Evolutionary conservation across 495 filamentous ascomycete species (phyloP).

Genomic region (Hypomontagnella monticulosa): DNA sequence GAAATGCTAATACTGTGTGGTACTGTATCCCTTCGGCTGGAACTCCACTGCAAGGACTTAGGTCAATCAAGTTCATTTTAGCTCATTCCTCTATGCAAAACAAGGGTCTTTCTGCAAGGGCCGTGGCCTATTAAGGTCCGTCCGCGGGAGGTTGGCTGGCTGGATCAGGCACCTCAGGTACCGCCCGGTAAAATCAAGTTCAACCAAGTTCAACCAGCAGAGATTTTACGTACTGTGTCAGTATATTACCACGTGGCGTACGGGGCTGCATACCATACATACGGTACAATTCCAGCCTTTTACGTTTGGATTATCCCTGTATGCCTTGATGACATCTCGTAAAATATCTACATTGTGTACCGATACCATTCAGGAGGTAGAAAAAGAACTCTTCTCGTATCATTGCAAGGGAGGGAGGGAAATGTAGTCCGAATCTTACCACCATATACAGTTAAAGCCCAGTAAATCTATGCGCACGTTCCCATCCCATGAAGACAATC

Average conservation of each 20-base stretch:
- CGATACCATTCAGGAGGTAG: too few relatives aligned
- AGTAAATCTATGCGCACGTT: too few relatives aligned
- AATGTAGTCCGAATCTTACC: too few relatives aligned
- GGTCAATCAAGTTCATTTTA: slow-evolving; percentile 34
- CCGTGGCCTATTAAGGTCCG: slow-evolving; percentile 20
- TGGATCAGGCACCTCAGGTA: slow-evolving; percentile 28
- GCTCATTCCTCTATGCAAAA: slow-evolving; percentile 29
- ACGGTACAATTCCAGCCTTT: slow-evolving; percentile 12
- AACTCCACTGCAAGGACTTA: slow-evolving; percentile 21
- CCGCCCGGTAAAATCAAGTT: slow-evolving; percentile 18
- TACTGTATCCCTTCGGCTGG: slow-evolving; percentile 36
- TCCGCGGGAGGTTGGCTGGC: slow-evolving; percentile 21
- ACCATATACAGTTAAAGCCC: too few relatives aligned
- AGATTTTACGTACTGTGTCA: slow-evolving; percentile 29
- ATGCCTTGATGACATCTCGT: background rate
- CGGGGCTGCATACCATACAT: slow-evolving; percentile 12
- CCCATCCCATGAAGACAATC: too few relatives aligned
- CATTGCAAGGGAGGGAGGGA: too few relatives aligned
- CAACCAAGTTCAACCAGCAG: too few relatives aligned
- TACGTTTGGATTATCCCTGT: slow-evolving; percentile 4
- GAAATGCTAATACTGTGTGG: slow-evolving; percentile 30
- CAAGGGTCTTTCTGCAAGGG: slow-evolving; percentile 42
- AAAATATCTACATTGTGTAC: background rate
- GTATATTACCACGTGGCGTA: slow-evolving; percentile 26
- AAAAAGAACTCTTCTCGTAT: too few relatives aligned